Percentiles rank a stretch among this genome's conserved stretches.
Conservation (phyloP, 1,139 yeast genomes). For the Sugiyamaella grinbergsii region DNA sequence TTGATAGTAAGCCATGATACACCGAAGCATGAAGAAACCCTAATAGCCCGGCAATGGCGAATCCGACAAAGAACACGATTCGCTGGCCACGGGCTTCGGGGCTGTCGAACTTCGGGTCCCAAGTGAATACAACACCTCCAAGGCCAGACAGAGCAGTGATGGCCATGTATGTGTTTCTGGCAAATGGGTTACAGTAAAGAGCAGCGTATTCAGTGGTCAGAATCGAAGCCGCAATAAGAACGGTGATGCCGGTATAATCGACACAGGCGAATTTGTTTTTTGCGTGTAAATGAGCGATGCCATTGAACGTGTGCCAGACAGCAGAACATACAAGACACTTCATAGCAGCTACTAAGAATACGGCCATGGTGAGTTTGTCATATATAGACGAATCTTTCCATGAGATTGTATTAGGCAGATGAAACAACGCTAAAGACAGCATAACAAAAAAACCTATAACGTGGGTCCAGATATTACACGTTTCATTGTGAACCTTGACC, state of each 20-base stretch:
- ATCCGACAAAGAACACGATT: conserved; percentile 77
- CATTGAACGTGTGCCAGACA: conserved; percentile 90
- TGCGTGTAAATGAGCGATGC: conserved; percentile 64
- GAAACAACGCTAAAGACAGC: conserved; percentile 56
- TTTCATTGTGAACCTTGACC: conserved; percentile 77
- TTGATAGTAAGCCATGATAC: conserved; percentile 57
- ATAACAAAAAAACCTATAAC: conserved; percentile 65
- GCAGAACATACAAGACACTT: conserved; percentile 78
- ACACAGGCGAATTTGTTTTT: conserved; percentile 85
- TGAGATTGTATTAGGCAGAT: conserved; percentile 58
- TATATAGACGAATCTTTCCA: conserved; percentile 46
- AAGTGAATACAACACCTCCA: conserved; percentile 75
- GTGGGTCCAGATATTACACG: conserved; percentile 95
- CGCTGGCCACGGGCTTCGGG: conserved; percentile 82
- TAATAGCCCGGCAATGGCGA: conserved; percentile 73
- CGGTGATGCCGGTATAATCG: conserved; percentile 92
- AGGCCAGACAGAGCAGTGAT: conserved; percentile 68
- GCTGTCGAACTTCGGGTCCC: conserved; percentile 87
- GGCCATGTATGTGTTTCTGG: conserved; percentile 54
- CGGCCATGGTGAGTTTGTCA: conserved; percentile 60
- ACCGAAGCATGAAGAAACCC: conserved; percentile 61
- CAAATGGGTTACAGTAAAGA: conserved; percentile 60
- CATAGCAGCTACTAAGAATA: conserved; percentile 71
- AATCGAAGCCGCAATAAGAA: conserved; percentile 87
- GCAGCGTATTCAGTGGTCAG: conserved; percentile 83